A percentile compares a stretch with the other conserved stretches of the same genome.
Evolutionary conservation across 2,329 filamentous ascomycete species (phyloP).

Genomic region (Ceratocystis lukuohia): DNA sequence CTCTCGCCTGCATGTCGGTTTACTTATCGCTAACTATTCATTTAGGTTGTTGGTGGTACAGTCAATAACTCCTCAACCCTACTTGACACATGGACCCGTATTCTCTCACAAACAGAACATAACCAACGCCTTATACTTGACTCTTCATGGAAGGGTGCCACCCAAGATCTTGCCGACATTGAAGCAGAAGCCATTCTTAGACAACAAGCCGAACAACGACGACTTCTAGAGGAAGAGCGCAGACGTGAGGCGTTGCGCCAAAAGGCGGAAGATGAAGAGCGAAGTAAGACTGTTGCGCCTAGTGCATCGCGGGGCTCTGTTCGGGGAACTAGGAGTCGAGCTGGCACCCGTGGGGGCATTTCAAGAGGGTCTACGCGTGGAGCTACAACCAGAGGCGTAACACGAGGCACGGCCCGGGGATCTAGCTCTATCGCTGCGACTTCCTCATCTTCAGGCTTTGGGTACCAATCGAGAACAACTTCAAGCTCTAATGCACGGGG

Average conservation of each 20-base stretch:
- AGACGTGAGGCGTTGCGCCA: constrained; percentile 57
- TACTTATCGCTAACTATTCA: not conserved
- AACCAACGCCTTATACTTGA: constrained; percentile 86
- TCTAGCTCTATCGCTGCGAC: not conserved
- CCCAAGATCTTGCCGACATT: constrained; percentile 70
- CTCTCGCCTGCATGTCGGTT: not conserved
- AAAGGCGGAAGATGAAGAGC: constrained; percentile 49
- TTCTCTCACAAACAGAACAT: constrained; percentile 93
- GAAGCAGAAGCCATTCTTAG: constrained; percentile 64
- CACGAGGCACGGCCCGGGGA: constrained; percentile 9
- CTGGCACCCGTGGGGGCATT: not conserved
- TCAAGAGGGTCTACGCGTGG: constrained; percentile 18
- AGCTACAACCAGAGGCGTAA: not conserved
- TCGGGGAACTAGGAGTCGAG: constrained; percentile 7
- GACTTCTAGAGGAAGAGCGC: constrained; percentile 64
- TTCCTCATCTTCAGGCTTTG: constrained; percentile 22
- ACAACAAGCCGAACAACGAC: constrained; percentile 64
- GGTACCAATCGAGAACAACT: constrained; percentile 23
- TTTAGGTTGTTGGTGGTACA: constrained; percentile 67
- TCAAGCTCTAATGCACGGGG: constrained; percentile 24
- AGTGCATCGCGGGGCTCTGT: constrained; percentile 23
- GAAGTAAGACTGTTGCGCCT: constrained; percentile 26
- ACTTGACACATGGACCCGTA: constrained; percentile 89
- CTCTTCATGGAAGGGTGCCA: constrained; percentile 78
- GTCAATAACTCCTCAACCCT: constrained; percentile 78